Percentiles rank a stretch among this genome's conserved stretches.
These are phyloP conservation scores for Brassica hybrid DNA, from an alignment of 441 rosid genomes.

Conservation along the genomic window DNA sequence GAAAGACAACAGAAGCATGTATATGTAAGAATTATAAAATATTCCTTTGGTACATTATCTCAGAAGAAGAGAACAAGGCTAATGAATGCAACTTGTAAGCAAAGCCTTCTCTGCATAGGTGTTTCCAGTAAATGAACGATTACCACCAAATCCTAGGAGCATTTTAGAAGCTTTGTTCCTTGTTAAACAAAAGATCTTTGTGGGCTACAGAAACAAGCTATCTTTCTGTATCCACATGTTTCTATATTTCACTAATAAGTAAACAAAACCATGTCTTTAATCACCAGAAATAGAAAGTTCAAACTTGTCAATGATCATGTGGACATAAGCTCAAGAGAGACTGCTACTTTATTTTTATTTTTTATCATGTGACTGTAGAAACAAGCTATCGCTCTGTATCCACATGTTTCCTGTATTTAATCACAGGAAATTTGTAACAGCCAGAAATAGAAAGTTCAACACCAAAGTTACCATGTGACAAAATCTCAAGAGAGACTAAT, in stretches of 20 bases:
- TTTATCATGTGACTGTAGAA: no score
- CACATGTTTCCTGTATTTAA: no score
- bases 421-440: no score
- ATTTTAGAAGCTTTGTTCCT: slow-evolving; percentile 26
- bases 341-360: no score
- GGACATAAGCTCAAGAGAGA: neutral
- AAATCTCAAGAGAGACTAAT: no score
- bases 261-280: neutral
- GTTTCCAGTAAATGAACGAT: slow-evolving; percentile 4
- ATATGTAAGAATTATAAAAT: neutral
- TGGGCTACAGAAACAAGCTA: slow-evolving; percentile 24
- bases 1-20: neutral
- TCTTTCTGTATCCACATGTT: slow-evolving; percentile 32
- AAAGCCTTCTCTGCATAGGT: slow-evolving; percentile 22
- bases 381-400: no score
- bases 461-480: no score
- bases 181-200: slow-evolving; percentile 6
- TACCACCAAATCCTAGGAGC: slow-evolving; percentile 31
- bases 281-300: slow-evolving; percentile 10
- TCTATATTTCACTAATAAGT: slow-evolving; percentile 5
- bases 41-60: no score
- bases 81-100: slow-evolving; percentile 31
- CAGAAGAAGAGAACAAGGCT: neutral
- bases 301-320: slow-evolving; percentile 15
- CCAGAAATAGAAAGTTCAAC: no score